A percentile compares a stretch with the other conserved stretches of the same genome.
Conservation (phyloP, 441 rosid genomes). For the Breynia disticha region DNA sequence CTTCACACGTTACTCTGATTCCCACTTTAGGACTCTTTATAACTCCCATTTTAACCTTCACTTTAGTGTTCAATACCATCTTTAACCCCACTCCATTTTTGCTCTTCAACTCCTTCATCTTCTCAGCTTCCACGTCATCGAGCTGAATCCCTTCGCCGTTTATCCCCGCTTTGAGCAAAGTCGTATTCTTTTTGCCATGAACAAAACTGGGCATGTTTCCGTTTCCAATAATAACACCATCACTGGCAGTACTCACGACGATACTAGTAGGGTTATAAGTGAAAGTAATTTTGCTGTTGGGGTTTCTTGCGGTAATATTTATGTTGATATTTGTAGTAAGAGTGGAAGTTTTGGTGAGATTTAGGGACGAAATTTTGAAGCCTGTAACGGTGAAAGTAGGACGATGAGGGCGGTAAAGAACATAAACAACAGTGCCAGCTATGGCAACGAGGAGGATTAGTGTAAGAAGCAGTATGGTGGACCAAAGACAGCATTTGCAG, state of each 20-base stretch:
- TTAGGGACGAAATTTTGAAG: constrained; percentile 46
- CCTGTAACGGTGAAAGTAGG: constrained; percentile 62
- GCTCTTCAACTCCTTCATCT: constrained; percentile 43
- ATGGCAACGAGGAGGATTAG: constrained; percentile 41
- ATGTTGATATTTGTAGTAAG: constrained; percentile 49
- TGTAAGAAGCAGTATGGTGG: constrained; percentile 34
- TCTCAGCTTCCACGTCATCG: constrained; percentile 37
- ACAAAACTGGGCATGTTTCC: constrained; percentile 42
- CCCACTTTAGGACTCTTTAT: constrained; percentile 47
- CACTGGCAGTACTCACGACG: constrained; percentile 25
- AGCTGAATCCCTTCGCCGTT: constrained; percentile 23
- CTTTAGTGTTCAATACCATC: constrained; percentile 47
- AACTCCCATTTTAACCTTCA: constrained; percentile 54
- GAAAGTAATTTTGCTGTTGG: constrained; percentile 62
- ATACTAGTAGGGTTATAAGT: constrained; percentile 39
- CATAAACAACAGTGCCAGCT: constrained; percentile 45
- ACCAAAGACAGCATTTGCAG: constrained; percentile 59
- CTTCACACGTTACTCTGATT: constrained; percentile 53
- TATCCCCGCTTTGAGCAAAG: constrained; percentile 37
- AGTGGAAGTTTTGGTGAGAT: constrained; percentile 41
- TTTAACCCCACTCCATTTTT: constrained; percentile 42
- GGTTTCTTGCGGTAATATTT: constrained; percentile 61
- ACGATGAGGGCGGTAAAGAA: constrained; percentile 75
- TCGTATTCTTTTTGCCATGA: constrained; percentile 64
- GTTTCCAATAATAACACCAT: constrained; percentile 38